Percentiles rank a stretch among this genome's conserved stretches.
phyloP scores from a whole-genome alignment of 768 basidiomycete genomes.

The Mycena sanguinolenta region DNA sequence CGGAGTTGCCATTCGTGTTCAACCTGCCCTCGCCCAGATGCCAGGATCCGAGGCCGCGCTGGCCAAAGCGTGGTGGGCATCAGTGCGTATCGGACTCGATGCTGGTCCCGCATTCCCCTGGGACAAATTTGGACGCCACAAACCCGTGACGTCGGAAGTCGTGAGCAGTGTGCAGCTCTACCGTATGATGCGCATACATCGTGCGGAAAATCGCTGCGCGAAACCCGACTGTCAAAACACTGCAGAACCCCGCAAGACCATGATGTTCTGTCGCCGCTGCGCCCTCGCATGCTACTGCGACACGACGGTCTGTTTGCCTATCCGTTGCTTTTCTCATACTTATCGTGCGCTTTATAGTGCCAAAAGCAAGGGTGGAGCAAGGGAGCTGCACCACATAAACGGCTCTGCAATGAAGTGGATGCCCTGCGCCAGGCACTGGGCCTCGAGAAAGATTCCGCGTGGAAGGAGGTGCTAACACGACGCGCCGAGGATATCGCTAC shows the following conservation, averaged over 20 bases:
- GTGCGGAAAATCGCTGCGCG: not conserved
- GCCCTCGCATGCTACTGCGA: conserved; percentile 18
- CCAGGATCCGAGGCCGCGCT: conserved; percentile 19
- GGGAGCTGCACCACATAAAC: conserved; percentile 9
- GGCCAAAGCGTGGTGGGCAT: conserved; percentile 16
- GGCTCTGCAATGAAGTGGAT: conserved; percentile 12
- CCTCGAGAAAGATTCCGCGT: not conserved
- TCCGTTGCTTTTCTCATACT: too few species aligned
- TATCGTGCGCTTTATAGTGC: not conserved
- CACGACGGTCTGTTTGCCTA: not conserved
- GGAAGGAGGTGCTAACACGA: conserved; percentile 10
- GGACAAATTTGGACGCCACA: conserved; percentile 1
- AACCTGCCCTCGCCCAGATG: conserved; percentile 18
- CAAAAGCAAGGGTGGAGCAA: conserved; percentile 18
- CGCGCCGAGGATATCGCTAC: not conserved
- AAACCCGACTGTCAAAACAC: not conserved
- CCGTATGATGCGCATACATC: not conserved
- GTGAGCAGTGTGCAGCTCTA: not conserved
- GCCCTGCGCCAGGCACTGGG: conserved; percentile 4
- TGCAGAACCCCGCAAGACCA: not conserved
- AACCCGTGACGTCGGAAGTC: not conserved
- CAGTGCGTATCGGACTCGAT: not conserved
- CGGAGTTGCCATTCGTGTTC: not conserved
- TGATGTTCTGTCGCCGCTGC: conserved; percentile 20
- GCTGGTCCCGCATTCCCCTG: conserved; percentile 10